Evolutionary conservation across 2,329 filamentous ascomycete genomes (phyloP).

Genomic region (Trichophyton mentagrophytes): DNA sequence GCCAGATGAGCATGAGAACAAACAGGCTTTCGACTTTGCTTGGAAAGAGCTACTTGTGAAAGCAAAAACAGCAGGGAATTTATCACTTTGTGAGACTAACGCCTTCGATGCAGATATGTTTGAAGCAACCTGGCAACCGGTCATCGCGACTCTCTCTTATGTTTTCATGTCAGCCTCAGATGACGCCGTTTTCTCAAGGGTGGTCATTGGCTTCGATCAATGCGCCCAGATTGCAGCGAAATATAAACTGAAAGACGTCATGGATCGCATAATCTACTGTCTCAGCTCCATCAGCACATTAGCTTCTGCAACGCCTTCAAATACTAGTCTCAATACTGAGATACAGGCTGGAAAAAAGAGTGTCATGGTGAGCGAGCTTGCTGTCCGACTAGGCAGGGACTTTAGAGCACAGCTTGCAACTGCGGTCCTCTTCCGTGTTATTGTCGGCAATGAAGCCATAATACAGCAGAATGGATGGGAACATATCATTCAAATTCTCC

Average conservation of each 20-base stretch:
- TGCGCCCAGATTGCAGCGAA: conserved; percentile 84
- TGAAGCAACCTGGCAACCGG: conserved; percentile 84
- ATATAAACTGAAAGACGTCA: conserved; percentile 68
- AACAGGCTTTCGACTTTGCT: conserved; percentile 90
- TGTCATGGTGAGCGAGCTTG: conserved; percentile 97
- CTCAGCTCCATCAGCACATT: conserved; percentile 83
- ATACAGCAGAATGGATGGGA: conserved; percentile 51
- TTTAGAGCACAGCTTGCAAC: conserved; percentile 89
- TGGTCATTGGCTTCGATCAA: conserved; percentile 91
- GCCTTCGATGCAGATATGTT: conserved; percentile 98
- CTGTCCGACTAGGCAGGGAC: conserved; percentile 87
- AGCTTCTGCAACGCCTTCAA: conserved; percentile 60
- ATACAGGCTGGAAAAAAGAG: conserved; percentile 83
- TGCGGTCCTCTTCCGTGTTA: conserved; percentile 85
- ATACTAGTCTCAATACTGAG: conserved; percentile 84
- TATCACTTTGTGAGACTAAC: conserved; percentile 77
- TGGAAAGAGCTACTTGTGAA: conserved; percentile 92
- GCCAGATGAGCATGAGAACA: conserved; percentile 92
- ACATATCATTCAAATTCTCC: conserved; percentile 77
- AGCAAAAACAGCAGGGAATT: conserved; percentile 58
- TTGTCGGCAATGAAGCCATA: conserved; percentile 69
- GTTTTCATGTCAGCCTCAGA: conserved; percentile 99
- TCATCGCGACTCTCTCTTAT: conserved; percentile 87
- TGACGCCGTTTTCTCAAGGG: conserved; percentile 83
- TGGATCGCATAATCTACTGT: conserved; percentile 87